These are phyloP conservation scores for Podospora comata DNA, from an alignment of 495 filamentous ascomycete genomes.

Conservation along the genomic window DNA sequence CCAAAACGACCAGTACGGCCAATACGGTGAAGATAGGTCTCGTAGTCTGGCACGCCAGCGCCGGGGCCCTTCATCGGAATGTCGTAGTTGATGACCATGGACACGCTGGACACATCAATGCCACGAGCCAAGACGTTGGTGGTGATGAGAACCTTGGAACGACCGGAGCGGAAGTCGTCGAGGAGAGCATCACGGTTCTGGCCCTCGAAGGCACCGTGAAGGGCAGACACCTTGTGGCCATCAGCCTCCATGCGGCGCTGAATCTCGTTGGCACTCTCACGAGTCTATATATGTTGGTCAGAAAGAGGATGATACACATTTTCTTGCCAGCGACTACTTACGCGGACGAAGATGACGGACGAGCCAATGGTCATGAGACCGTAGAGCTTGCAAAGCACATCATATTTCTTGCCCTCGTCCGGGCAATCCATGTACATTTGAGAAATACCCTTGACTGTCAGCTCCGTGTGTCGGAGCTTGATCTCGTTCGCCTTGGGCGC, in stretches of 20 bases:
- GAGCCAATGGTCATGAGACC: conserved; percentile 92
- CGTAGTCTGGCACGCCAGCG: conserved; percentile 63
- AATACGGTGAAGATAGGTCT: conserved; percentile 98
- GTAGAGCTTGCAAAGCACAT: conserved; percentile 83
- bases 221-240: conserved; percentile 83
- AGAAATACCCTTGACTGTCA: conserved; percentile 94
- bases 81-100: conserved; percentile 96
- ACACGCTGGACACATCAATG: conserved; percentile 94
- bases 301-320: conserved; percentile 24
- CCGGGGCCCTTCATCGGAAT: conserved; percentile 58
- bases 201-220: conserved; percentile 84
- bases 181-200: conserved; percentile 79
- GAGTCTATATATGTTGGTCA: conserved; percentile 51
- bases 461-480: conserved; percentile 80
- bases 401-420: conserved; percentile 77
- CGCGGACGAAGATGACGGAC: conserved; percentile 95
- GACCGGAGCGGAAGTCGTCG: conserved; percentile 78
- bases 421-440: conserved; percentile 94
- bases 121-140: conserved; percentile 97
- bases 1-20: conserved; percentile 96
- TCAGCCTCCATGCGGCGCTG: conserved; percentile 80
- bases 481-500: conserved; percentile 84
- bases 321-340: conserved; percentile 37
- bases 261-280: conserved; percentile 76
- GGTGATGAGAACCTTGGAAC: conserved; percentile 95